Base-by-base conservation (phyloP, 2,329 filamentous ascomycete species). In the Botrytis galanthina region DNA sequence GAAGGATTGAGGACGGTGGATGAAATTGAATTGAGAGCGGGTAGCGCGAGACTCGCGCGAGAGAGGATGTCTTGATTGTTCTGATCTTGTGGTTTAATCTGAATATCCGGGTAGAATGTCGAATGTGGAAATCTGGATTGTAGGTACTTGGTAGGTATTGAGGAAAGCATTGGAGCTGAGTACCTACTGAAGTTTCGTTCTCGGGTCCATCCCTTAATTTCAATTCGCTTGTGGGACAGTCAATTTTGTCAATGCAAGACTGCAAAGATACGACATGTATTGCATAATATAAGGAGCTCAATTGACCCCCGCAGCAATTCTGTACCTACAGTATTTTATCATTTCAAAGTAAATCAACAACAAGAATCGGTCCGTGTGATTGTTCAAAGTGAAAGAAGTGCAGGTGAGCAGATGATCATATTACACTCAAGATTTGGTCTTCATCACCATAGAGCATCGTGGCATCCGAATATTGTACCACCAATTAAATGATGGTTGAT, bases 381-480 rank as follows among this genome's bases (percentile, higher is more conserved):
- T 60, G 32, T 68, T 54, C 46, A 32, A 42, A 69, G n/a, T 51
- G 26, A 26, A 39, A n/a, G 29, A 29, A 57, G 66, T 68, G 66
- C 39, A 63, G 39, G 60, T 68, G 73, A 71, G 73, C 76, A 77
- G 74, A 75, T 77, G 76, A 77, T 74, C 76, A 75, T 71, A 69
- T 61, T 69, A 51, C 62, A 69, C 71, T 54, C 32, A 42, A 60
- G 39, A 26, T 51, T 57, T 12, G 35, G 9, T 42, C 60, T 32
- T 44, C 42, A 71, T 68, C 54, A 72, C 39, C 51, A 63, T 29
- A 20, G 42, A 60, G 54, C 20, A 61, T 72, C 54, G 71, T 72
- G 71, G 70, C 70, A 66, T 67, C 48, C 32, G 61, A 42, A 59
- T 60, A 39, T 54, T 39, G 32, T 51, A 54, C 10, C 32, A 9